Conservation (phyloP, 1,284 basidiomycete species). For the Apiotrichum veenhuisii region DNA sequence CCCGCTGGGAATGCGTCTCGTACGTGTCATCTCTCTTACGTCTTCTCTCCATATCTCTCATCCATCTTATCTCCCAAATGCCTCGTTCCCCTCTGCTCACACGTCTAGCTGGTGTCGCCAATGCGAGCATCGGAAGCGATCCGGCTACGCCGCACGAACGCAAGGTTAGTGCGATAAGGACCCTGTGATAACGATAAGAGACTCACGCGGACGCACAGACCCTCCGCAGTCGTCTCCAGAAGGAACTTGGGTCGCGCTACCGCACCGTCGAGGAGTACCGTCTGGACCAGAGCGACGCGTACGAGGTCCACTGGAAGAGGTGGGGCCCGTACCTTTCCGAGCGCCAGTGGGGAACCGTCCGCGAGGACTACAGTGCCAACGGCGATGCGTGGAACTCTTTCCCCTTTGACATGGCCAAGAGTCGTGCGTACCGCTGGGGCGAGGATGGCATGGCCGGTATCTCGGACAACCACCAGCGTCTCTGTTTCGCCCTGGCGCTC, state of each 20-base stretch:
- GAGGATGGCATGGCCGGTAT: slow-evolving; percentile 96
- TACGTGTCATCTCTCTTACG: slow-evolving; percentile 1
- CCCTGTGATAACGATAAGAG: background rate
- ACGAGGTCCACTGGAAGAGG: slow-evolving; percentile 85
- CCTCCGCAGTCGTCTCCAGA: slow-evolving; percentile 42
- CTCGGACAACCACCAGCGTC: slow-evolving; percentile 90
- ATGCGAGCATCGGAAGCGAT: slow-evolving; percentile 25
- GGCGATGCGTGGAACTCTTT: slow-evolving; percentile 98
- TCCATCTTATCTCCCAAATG: no score
- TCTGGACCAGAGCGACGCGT: slow-evolving; percentile 64
- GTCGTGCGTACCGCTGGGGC: slow-evolving; percentile 95
- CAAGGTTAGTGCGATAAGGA: slow-evolving; percentile 7
- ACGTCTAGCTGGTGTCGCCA: background rate
- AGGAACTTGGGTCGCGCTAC: slow-evolving; percentile 43
- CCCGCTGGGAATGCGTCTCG: slow-evolving; percentile 1
- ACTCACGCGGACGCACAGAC: slow-evolving; percentile 22
- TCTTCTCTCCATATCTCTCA: no score
- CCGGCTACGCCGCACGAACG: slow-evolving; percentile 35
- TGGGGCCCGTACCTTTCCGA: slow-evolving; percentile 98
- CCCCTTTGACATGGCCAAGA: slow-evolving; percentile 90
- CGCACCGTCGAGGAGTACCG: slow-evolving; percentile 48
- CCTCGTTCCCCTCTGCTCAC: no score
- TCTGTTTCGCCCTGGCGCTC: slow-evolving; percentile 83
- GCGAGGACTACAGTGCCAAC: slow-evolving; percentile 94
- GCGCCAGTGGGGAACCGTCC: slow-evolving; percentile 96